Evolutionary conservation across 108 stramenopile genomes (phyloP).

Genomic region (Cyclotella cryptica): DNA sequence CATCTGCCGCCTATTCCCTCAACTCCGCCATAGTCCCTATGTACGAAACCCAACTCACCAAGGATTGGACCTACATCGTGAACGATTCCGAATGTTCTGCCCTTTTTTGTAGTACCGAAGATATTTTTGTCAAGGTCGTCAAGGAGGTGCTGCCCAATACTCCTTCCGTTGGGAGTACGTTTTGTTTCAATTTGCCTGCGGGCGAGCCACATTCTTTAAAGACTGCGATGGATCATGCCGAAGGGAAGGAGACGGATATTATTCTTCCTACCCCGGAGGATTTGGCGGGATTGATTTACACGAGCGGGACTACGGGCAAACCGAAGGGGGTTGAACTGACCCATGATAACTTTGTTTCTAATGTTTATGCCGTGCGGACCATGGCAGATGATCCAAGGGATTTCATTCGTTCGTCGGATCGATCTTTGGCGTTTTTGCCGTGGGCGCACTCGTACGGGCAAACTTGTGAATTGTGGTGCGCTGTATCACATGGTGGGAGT

Average conservation of each 20-base stretch:
- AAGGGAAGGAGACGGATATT: slow-evolving; percentile 49
- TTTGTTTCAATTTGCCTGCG: slow-evolving; percentile 78
- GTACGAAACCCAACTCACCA: slow-evolving; percentile 94
- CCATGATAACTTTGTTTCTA: slow-evolving; percentile 87
- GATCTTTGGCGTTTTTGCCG: slow-evolving; percentile 94
- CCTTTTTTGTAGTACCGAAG: slow-evolving; percentile 86
- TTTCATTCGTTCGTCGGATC: slow-evolving; percentile 78
- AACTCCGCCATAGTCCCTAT: slow-evolving; percentile 92
- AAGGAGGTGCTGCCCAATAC: slow-evolving; percentile 82
- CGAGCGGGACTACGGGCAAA: slow-evolving; percentile 97
- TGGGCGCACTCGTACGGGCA: slow-evolving; percentile 98
- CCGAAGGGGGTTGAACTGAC: slow-evolving; percentile 96
- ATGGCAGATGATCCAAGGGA: slow-evolving; percentile 83
- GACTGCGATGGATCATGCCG: slow-evolving; percentile 63
- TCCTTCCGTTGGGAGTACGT: slow-evolving; percentile 66
- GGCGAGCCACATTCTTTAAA: slow-evolving; percentile 80
- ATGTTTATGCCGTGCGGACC: slow-evolving; percentile 76
- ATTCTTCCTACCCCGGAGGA: slow-evolving; percentile 83
- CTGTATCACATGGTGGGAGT: slow-evolving; percentile 86
- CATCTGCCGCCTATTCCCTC: slow-evolving; percentile 88
- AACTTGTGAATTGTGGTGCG: slow-evolving; percentile 88
- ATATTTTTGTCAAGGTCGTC: slow-evolving; percentile 77
- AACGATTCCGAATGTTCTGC: slow-evolving; percentile 89
- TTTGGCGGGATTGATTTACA: slow-evolving; percentile 95
- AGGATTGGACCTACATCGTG: slow-evolving; percentile 96